phyloP scores from a whole-genome alignment of 2,329 filamentous ascomycete genomes.

The Cladosporium phlei region DNA sequence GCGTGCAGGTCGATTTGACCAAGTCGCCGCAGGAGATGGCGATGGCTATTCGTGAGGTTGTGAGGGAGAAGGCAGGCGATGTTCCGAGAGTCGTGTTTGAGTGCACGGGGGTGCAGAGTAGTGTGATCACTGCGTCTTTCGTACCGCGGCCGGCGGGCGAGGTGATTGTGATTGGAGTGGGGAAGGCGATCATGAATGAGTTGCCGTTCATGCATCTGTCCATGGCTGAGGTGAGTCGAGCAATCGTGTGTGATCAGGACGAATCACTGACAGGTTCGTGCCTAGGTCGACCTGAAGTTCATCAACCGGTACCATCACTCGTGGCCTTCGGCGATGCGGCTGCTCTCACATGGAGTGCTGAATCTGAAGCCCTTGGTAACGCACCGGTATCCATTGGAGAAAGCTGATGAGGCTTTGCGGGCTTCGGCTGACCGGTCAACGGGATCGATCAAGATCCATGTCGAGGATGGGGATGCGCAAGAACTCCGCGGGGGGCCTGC shows the following conservation, averaged over 20 bases:
- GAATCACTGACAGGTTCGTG: background rate
- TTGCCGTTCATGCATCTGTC: slow-evolving; percentile 36
- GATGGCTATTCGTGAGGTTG: slow-evolving; percentile 21
- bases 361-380: slow-evolving; percentile 60
- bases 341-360: slow-evolving; percentile 55
- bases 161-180: slow-evolving; percentile 35
- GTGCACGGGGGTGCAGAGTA: slow-evolving; percentile 34
- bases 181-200: slow-evolving; percentile 31
- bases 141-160: slow-evolving; percentile 25
- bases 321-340: slow-evolving; percentile 62
- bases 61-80: slow-evolving; percentile 21
- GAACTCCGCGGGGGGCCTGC: background rate
- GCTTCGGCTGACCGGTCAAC: slow-evolving; percentile 49
- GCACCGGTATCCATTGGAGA: slow-evolving; percentile 59
- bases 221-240: slow-evolving; percentile 23
- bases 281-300: slow-evolving; percentile 56
- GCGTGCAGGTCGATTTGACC: slow-evolving; percentile 24
- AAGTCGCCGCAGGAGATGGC: slow-evolving; percentile 24
- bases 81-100: slow-evolving; percentile 30
- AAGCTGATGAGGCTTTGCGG: slow-evolving; percentile 55
- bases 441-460: slow-evolving; percentile 57
- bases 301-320: slow-evolving; percentile 68
- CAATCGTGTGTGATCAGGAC: background rate
- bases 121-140: slow-evolving; percentile 28
- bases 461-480: slow-evolving; percentile 42